These are phyloP conservation scores for Taiozyma onychis DNA, from an alignment of 1,139 yeast species.

Conservation along the genomic window DNA sequence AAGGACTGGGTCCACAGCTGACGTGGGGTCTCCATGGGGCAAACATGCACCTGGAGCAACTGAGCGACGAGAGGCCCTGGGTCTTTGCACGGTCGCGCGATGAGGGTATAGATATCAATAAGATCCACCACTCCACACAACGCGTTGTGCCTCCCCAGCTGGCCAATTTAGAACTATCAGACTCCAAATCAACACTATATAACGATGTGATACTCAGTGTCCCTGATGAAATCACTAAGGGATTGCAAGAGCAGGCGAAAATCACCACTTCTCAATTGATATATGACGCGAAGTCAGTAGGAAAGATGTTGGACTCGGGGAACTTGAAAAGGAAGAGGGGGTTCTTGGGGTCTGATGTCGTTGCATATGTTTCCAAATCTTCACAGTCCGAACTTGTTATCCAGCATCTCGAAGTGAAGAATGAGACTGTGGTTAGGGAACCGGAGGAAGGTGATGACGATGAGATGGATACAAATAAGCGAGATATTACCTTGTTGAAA, in stretches of 20 bases:
- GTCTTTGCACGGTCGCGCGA: conserved; percentile 26
- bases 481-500: conserved; percentile 1
- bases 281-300: conserved; percentile 36
- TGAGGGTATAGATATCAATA: conserved; percentile 20
- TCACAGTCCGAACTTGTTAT: conserved; percentile 29
- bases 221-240: conserved; percentile 1
- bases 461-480: conserved; percentile 11
- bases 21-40: conserved; percentile 36
- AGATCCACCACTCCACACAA: conserved; percentile 19
- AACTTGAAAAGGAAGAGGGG: neutral
- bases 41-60: conserved; percentile 17
- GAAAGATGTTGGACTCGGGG: conserved; percentile 17
- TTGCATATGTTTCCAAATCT: conserved; percentile 35
- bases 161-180: neutral
- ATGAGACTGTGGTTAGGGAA: conserved; percentile 17
- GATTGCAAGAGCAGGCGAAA: conserved; percentile 23
- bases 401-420: conserved; percentile 4
- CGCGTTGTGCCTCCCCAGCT: conserved; percentile 10
- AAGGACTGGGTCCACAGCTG: conserved; percentile 37
- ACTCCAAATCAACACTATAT: neutral
- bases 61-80: conserved; percentile 20
- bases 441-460: conserved; percentile 8
- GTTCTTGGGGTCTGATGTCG: conserved; percentile 3
- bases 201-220: conserved; percentile 1
- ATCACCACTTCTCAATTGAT: conserved; percentile 27